Base-by-base conservation (phyloP, 2,329 filamentous ascomycete species). In the Myriosclerotinia curreyana region DNA sequence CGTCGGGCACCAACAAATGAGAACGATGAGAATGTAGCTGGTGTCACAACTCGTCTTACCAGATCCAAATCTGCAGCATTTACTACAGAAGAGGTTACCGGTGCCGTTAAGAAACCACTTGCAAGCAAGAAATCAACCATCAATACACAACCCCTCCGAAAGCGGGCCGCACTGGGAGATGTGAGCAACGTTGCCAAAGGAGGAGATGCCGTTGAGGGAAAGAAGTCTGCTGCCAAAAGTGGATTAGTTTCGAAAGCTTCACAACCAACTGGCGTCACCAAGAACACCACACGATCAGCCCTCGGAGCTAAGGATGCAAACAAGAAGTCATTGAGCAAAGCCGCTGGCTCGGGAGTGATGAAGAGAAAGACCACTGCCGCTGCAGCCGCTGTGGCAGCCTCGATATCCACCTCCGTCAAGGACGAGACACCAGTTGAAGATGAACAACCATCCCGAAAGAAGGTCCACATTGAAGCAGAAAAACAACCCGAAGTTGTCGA, bases 171-270 rank as follows among this genome's bases (percentile, higher is more conserved):
- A 56, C 84, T 99, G 46, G 92, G 91, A 65, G 95, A 99, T 80
- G 90, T 97, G 71, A 98, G 92, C 84, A 99, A 99, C 79, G 89
- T 96, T 68, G 86, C 86, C 72, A 98, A 97, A 77, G 83, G 83
- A 55, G 90, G 91, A 62, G 61, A 38, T 54, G 81, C 78, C 7
- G 80, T 82, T 67, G 89, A 91, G 64, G 85, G 83, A 70, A 96
- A 96, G 82, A 96, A 96, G 82, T 79, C 81, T 53, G 79, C 81
- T 54, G 81, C 80, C 73, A 89, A 92, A 79, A 79, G 79, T 64
- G 87, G 87, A 64, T 80, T 93, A 36, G 84, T 91, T 49, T 91
- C 92, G 55, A 96, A 97, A 79, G 85, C 88, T 64, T 85, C 88
- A 61, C 89, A 93, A 74, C 86, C 91, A 64, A 90, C 87, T n/a